These are phyloP conservation scores for Aureobasidium mangrovei DNA, from an alignment of 2,329 filamentous ascomycete genomes.

Conservation along the genomic window DNA sequence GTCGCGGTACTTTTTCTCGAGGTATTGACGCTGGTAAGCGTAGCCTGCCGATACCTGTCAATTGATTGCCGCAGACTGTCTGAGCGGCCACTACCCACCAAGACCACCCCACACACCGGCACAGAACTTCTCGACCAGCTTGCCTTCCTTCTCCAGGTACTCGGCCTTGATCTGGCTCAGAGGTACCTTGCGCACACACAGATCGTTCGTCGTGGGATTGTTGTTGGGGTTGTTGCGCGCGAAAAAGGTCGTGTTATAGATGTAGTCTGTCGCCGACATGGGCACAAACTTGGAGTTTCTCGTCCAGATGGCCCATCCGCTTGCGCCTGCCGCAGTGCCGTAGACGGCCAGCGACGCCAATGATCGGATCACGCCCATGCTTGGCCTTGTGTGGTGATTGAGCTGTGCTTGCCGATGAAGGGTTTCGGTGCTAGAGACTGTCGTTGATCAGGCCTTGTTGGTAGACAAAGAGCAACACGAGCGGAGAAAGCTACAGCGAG, in stretches of 20 bases:
- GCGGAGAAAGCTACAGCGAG: not conserved
- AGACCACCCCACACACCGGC: conserved; percentile 58
- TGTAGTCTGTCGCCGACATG: conserved; percentile 51
- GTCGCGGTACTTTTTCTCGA: conserved; percentile 50
- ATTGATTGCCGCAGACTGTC: not conserved
- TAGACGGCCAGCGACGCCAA: conserved; percentile 26
- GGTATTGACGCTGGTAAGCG: conserved; percentile 48
- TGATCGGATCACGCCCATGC: conserved; percentile 27
- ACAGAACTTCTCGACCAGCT: conserved; percentile 57
- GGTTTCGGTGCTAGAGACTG: not conserved
- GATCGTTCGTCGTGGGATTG: conserved; percentile 56
- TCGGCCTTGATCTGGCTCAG: conserved; percentile 56
- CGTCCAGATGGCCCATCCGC: conserved; percentile 45
- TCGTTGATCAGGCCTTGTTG: not conserved
- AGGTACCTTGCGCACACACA: conserved; percentile 55
- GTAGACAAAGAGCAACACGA: not conserved
- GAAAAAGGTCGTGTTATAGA: conserved; percentile 52
- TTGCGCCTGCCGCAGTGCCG: conserved; percentile 36
- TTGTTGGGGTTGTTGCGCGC: conserved; percentile 51
- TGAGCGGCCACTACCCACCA: conserved; percentile 35
- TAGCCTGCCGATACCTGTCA: conserved; percentile 37
- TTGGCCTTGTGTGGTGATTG: not conserved
- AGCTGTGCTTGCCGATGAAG: not conserved
- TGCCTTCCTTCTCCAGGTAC: conserved; percentile 52
- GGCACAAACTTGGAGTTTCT: conserved; percentile 49